phyloP scores from a whole-genome alignment of 2,329 filamentous ascomycete genomes.

The Penicillium verrucosum region DNA sequence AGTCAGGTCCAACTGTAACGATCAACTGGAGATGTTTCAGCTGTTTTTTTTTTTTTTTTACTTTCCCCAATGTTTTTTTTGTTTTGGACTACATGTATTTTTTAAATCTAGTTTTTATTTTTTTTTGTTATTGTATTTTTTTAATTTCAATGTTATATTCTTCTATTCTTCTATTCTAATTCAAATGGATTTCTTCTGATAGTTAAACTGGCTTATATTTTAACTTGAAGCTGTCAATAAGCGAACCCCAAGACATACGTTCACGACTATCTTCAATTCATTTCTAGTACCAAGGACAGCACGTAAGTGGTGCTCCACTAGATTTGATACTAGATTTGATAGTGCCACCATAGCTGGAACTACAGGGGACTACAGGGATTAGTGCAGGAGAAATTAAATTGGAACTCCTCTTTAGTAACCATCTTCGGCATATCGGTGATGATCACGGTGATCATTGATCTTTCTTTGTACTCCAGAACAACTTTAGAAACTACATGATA shows the following conservation, averaged over 20 bases:
- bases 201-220: background rate
- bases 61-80: background rate
- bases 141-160: background rate
- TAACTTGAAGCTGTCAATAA: background rate
- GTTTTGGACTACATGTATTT: background rate
- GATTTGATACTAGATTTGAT: background rate
- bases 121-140: background rate
- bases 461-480: background rate
- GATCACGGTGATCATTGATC: background rate
- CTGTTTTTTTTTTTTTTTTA: background rate
- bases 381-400: background rate
- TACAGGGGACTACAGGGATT: background rate
- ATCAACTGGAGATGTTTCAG: slow-evolving; percentile 4
- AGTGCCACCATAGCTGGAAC: background rate
- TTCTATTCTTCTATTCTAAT: background rate
- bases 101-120: background rate
- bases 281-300: slow-evolving; percentile 1
- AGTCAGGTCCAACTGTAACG: slow-evolving; percentile 10
- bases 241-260: background rate
- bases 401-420: background rate
- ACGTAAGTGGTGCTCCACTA: slow-evolving; percentile 20
- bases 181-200: background rate
- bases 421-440: background rate
- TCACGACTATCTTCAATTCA: background rate
- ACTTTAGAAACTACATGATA: background rate